Evolutionary conservation across 805 yeast species (phyloP), one percentile per base, ranked within the genome.

Genomic region (Cyberlindnera americana): DNA sequence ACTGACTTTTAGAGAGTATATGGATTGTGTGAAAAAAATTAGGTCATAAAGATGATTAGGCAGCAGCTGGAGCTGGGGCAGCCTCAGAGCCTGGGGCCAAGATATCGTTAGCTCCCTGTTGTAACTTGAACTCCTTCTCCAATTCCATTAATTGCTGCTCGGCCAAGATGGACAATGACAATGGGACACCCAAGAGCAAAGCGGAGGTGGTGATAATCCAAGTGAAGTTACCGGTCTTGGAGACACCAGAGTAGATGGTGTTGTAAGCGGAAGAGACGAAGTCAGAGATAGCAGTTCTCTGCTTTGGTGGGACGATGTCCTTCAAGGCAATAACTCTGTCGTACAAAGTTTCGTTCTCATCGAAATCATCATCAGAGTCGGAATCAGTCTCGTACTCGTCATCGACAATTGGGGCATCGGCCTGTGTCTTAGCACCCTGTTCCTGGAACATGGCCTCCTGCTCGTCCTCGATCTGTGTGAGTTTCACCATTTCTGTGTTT

Each of bases 91-190:
- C 84, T 46, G 83, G 80, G 30, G 88, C 83, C 55, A 84, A 67
- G 33, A 83, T 75, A 43, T 81, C 89, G 56, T 77, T 81, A 19
- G 89, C 83, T 46, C 83, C 81, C 62, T 81, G 83, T 64, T 83
- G 91, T 58, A 83, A 68, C 43, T 83, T 78, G 74, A 88, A 81
- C 61, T 89, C 93, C 70, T 85, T 88, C 72, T 90, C 97, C 82
- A 87, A 76, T 69, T 90, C 97, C 60, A 82, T 79, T 62, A 90
- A 76, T 70, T 91, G 97, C 61, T 89, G 95, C 70, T 91, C 97
- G 45, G 89, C 81, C 56, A 93, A 73, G 54, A 93, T 85, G 38
- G 96, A 83, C 55, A 93, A 72, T 8, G 96, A 81, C 54, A 87
- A 74, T 49, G 99, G 99, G 33, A 89, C 95, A 61, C 96, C 97